Conservation (phyloP, 2,329 filamentous ascomycete genomes). For the Cladosporium velox region DNA sequence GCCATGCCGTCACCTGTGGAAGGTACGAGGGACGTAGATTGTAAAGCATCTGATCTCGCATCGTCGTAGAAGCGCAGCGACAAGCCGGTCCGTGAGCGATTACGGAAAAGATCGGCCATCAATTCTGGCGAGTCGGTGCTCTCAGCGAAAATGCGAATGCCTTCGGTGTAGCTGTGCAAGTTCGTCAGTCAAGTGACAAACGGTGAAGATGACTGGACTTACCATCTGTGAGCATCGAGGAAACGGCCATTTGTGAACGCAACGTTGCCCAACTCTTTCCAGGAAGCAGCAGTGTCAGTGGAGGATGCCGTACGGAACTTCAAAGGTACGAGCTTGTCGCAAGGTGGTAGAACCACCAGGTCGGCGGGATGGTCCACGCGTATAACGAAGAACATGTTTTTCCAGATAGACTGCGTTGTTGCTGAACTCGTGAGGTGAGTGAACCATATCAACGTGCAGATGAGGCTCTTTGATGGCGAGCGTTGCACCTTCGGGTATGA, state of each 20-base stretch:
- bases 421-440: no score
- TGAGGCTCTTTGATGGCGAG: slow-evolving; percentile 36
- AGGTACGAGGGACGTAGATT: slow-evolving; percentile 13
- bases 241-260: not conserved
- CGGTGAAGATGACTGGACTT: not conserved
- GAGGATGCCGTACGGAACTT: not conserved
- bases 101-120: slow-evolving; percentile 28
- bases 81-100: slow-evolving; percentile 28
- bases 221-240: not conserved
- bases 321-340: slow-evolving; percentile 9
- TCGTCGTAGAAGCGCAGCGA: slow-evolving; percentile 26
- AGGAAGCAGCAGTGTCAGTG: not conserved
- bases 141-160: not conserved
- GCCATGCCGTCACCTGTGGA: slow-evolving; percentile 2
- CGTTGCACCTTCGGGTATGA: slow-evolving; percentile 23
- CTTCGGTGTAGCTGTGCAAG: not conserved
- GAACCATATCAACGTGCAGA: slow-evolving; percentile 23
- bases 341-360: slow-evolving; percentile 24
- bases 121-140: not conserved
- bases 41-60: slow-evolving; percentile 26
- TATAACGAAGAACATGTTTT: slow-evolving; percentile 22
- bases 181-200: not conserved
- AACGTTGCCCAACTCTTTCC: slow-evolving; percentile 29
- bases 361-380: slow-evolving; percentile 35
- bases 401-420: no score